Base-by-base conservation (phyloP, 2,329 filamentous ascomycete species). In the Ramularia endophylla region DNA sequence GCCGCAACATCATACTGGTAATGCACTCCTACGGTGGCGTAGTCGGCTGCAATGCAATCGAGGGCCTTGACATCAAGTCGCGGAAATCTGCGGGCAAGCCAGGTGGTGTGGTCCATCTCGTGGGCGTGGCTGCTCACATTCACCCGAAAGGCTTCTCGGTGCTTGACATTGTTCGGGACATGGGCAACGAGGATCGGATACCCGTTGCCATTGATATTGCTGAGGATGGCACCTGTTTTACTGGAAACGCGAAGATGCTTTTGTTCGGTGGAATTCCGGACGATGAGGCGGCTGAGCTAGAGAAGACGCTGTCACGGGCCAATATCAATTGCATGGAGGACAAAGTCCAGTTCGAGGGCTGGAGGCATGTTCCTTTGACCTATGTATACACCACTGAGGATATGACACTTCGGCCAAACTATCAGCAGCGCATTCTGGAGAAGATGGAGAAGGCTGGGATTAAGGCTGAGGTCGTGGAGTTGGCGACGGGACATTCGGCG, bases 21-120 rank as follows among this genome's bases (percentile, higher is more conserved):
- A 48, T 53, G 18, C 63, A 65, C 52, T 62, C 59, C 35, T 65
- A 62, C 57, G 51, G 61, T 7, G 62, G 63, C 2, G 30, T 64
- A 16, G 60, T 61, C 0, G 61, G 62, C 4, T 59, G 50, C 45
- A 61, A 60, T 38, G 60, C 60, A 2, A 41, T 64, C 0, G 49
- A 60, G 8, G 61, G 58, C 0, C 52, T 65, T 13, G 55, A 51
- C 27, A 58, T 53, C 38, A 27, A 39, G 7, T 54, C 59, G 12
- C 52, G 61, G 7, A 43, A 59, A 37, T 34, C 48, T 15, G 43
- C 44, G 12, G 57, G 58, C 3, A 51, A 59, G 32, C 35, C 41
- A 1, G 63, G 63, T 2, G 64, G 64, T 3, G 61, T 67, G 7
- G 46, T 58, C 2, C 55, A 54, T 19, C 42, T 66, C 25, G 48